Evolutionary conservation across 345 rosid genomes (phyloP).

Genomic region (Diplotaxis tenuifolia): DNA sequence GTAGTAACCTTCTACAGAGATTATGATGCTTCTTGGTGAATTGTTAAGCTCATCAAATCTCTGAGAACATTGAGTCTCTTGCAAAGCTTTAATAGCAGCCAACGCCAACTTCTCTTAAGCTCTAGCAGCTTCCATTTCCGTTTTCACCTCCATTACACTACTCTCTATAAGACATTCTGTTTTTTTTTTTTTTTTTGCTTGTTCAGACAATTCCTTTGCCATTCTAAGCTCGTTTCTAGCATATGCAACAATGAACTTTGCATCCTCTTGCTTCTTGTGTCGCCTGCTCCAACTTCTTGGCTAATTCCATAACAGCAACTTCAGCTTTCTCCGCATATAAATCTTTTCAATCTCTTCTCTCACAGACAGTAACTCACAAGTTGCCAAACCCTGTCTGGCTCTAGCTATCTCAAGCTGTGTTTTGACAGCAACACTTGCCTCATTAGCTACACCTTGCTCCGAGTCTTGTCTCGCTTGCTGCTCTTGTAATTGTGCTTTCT

Average conservation of each 20-base stretch:
- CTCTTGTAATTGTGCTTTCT: slow-evolving; percentile 85
- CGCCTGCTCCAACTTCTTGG: slow-evolving; percentile 68
- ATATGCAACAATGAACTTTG: slow-evolving; percentile 58
- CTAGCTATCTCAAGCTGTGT: slow-evolving; percentile 88
- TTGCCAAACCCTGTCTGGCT: slow-evolving; percentile 65
- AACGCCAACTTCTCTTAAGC: slow-evolving; percentile 84
- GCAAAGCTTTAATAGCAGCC: slow-evolving; percentile 80
- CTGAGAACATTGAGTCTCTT: slow-evolving; percentile 67
- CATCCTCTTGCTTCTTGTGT: slow-evolving; percentile 75
- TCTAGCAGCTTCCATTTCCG: slow-evolving; percentile 79
- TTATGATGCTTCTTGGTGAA: slow-evolving; percentile 50
- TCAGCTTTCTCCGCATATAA: too few species aligned
- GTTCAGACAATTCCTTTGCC: slow-evolving; percentile 70
- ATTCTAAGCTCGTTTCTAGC: too few species aligned
- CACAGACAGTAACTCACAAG: too few species aligned
- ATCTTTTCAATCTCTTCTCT: too few species aligned
- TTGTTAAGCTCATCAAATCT: slow-evolving; percentile 25
- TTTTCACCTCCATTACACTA: slow-evolving; percentile 59
- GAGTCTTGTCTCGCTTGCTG: slow-evolving; percentile 91
- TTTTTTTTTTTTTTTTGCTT: slow-evolving; percentile 72
- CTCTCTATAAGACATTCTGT: slow-evolving; percentile 56
- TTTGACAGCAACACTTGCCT: slow-evolving; percentile 84
- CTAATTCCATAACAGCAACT: too few species aligned
- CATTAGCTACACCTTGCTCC: slow-evolving; percentile 79
- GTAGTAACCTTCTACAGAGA: slow-evolving; percentile 79